Evolutionary conservation across 2,329 filamentous ascomycete genomes (phyloP).

Genomic region (Pseudopyrenochaeta lycopersici): DNA sequence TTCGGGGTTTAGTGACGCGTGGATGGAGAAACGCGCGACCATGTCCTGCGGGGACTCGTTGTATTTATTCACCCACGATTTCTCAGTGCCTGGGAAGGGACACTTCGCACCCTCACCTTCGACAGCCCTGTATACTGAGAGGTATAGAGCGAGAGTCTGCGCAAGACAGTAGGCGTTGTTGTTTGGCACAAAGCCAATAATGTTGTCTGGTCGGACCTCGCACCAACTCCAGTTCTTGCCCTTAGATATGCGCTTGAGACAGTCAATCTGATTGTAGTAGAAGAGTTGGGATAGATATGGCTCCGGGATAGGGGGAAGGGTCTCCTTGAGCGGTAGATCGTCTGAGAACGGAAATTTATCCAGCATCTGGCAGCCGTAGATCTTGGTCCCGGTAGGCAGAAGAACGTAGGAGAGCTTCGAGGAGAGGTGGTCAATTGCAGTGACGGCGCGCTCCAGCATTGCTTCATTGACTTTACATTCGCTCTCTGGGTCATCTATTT

Average conservation of each 20-base stretch:
- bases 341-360: constrained; percentile 47
- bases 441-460: constrained; percentile 50
- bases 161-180: constrained; percentile 52
- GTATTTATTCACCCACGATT: constrained; percentile 50
- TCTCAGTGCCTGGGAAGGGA: constrained; percentile 51
- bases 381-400: constrained; percentile 50
- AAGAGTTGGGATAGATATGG: constrained; percentile 50
- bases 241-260: constrained; percentile 46
- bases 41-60: constrained; percentile 54
- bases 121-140: constrained; percentile 48
- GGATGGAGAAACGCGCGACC: constrained; percentile 54
- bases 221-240: constrained; percentile 53
- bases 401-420: constrained; percentile 39
- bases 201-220: constrained; percentile 53
- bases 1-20: constrained; percentile 53
- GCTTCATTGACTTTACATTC: constrained; percentile 48
- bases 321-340: constrained; percentile 40
- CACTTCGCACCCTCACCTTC: constrained; percentile 51
- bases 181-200: constrained; percentile 54
- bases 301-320: constrained; percentile 43
- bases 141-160: constrained; percentile 49
- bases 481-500: constrained; percentile 33
- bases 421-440: constrained; percentile 40
- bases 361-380: constrained; percentile 50
- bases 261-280: constrained; percentile 55